phyloP scores from a whole-genome alignment of 495 filamentous ascomycete species.

The Aspergillus indologenus region DNA sequence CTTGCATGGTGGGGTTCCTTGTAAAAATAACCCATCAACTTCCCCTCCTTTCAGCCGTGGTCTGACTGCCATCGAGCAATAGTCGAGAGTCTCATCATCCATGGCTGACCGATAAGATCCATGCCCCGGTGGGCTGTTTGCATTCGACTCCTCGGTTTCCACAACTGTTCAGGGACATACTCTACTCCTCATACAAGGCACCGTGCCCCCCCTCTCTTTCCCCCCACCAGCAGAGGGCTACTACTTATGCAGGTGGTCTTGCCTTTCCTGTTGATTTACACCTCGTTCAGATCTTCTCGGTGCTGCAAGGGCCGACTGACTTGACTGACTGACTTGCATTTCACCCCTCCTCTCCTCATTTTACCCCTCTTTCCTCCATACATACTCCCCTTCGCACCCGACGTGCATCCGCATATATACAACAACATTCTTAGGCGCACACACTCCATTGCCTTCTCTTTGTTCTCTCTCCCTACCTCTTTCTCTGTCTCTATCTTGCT shows the following conservation, averaged over 20 bases:
- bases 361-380: constrained; percentile 1
- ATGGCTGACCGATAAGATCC: constrained; percentile 3
- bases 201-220: no score
- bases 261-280: not conserved
- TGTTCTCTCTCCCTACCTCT: not conserved
- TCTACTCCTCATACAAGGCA: not conserved
- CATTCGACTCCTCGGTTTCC: not conserved
- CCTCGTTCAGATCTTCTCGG: not conserved
- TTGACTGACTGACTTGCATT: not conserved
- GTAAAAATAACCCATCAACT: not conserved
- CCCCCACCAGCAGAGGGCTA: no score
- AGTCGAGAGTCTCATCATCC: constrained; percentile 1
- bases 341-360: constrained; percentile 1
- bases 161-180: not conserved
- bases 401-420: not conserved
- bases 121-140: constrained; percentile 2
- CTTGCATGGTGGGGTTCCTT: constrained; percentile 7
- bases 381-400: not conserved
- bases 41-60: constrained; percentile 1
- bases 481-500: not conserved
- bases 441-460: not conserved
- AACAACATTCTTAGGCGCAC: not conserved
- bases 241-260: not conserved
- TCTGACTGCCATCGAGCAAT: not conserved
- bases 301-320: not conserved